Evolutionary conservation across 2,329 filamentous ascomycete genomes (phyloP).

Genomic region (Aureobasidium lini): DNA sequence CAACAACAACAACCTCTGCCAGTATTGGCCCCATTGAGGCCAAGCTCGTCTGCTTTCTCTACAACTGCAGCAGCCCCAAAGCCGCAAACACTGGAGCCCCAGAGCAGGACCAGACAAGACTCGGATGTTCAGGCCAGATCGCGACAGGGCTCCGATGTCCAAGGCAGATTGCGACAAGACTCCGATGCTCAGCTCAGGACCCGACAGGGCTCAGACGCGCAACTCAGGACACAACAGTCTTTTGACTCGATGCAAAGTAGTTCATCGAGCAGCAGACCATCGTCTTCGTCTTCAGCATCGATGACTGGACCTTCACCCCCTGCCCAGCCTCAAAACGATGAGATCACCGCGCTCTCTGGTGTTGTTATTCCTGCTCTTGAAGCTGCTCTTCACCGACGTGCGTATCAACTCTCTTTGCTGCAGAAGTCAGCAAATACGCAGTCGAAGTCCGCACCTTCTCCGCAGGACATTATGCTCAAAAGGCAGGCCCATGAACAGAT

Average conservation of each 20-base stretch:
- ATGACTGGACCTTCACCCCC: conserved; percentile 52
- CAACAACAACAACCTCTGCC: conserved; percentile 28
- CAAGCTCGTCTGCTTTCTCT: neutral
- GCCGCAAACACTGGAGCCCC: neutral
- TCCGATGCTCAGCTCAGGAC: neutral
- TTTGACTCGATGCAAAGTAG: conserved; percentile 5
- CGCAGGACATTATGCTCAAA: conserved; percentile 33
- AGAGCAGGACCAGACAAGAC: neutral
- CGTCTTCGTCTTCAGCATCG: conserved; percentile 29
- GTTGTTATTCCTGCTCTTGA: conserved; percentile 91
- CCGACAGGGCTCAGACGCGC: neutral
- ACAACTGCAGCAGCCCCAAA: neutral
- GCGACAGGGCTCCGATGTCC: neutral
- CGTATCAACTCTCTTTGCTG: conserved; percentile 50
- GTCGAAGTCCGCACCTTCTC: conserved; percentile 26
- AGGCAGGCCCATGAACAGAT: conserved; percentile 76
- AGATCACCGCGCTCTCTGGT: conserved; percentile 79
- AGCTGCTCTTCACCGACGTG: conserved; percentile 76
- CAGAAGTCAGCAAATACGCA: conserved; percentile 31
- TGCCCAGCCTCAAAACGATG: conserved; percentile 43
- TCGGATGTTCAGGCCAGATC: neutral
- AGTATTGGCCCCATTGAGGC: conserved; percentile 18
- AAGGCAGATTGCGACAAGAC: neutral
- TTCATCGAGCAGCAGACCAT: conserved; percentile 11
- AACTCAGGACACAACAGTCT: neutral